These are phyloP conservation scores for Ensete glaucum DNA, from an alignment of 176 grass and related monocot genomes.

Conservation along the genomic window DNA sequence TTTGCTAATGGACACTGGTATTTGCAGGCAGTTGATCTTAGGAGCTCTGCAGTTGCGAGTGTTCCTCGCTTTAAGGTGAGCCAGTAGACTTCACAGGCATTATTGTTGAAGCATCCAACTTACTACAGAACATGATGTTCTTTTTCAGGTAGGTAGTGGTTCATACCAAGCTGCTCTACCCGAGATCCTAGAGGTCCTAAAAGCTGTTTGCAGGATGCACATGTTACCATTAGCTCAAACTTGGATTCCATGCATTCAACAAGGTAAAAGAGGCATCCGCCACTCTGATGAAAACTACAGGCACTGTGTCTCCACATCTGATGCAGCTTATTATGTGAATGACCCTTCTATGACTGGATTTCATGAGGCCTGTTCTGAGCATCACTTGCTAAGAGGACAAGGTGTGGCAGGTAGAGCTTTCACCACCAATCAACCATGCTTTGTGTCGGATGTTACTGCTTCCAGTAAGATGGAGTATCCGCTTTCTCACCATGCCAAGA, in stretches of 20 bases:
- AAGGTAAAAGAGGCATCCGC: conserved; percentile 77
- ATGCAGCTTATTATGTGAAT: conserved; percentile 64
- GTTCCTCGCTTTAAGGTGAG: conserved; percentile 48
- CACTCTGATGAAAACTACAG: conserved; percentile 78
- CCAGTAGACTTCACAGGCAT: neutral
- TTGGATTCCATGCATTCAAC: conserved; percentile 73
- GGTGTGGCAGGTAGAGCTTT: conserved; percentile 78
- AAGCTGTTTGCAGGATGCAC: conserved; percentile 54
- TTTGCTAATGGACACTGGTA: conserved; percentile 13
- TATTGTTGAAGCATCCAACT: neutral
- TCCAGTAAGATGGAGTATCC: conserved; percentile 64
- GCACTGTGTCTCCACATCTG: conserved; percentile 67
- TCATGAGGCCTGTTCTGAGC: conserved; percentile 80
- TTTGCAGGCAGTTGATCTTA: conserved; percentile 85
- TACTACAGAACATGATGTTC: neutral
- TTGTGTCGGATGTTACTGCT: conserved; percentile 56
- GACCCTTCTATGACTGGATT: conserved; percentile 47
- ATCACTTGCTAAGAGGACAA: conserved; percentile 67
- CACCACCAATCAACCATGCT: conserved; percentile 72
- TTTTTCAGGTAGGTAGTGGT: conserved; percentile 22
- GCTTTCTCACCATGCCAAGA: conserved; percentile 80
- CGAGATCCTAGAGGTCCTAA: conserved; percentile 78
- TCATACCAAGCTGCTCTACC: conserved; percentile 78
- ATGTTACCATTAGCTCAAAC: conserved; percentile 84
- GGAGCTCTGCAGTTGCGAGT: conserved; percentile 57